A percentile compares a stretch with the other conserved stretches of the same genome.
Conservation (phyloP, 495 filamentous ascomycete genomes). For the Sphaerosporella brunnea region DNA sequence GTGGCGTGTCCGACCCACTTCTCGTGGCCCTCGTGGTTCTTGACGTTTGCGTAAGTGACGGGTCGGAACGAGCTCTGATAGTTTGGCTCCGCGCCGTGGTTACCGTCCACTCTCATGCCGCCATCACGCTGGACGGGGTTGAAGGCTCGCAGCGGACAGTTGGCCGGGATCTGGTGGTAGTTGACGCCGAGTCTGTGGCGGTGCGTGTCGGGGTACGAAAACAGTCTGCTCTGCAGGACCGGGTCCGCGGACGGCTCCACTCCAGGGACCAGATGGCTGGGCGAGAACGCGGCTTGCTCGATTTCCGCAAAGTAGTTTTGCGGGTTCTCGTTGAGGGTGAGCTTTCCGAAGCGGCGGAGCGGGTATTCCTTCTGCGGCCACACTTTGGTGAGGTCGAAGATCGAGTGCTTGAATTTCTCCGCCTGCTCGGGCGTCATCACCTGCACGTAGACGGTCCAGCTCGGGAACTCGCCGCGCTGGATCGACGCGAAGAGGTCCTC, state of each 20-base stretch:
- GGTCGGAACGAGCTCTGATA: slow-evolving; percentile 48
- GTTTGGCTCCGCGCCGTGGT: slow-evolving; percentile 53
- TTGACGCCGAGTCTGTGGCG: slow-evolving; percentile 51
- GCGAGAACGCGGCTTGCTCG: slow-evolving; percentile 76
- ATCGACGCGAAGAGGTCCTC: slow-evolving; percentile 59
- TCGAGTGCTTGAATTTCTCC: slow-evolving; percentile 51
- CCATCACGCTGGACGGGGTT: slow-evolving; percentile 66
- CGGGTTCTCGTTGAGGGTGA: slow-evolving; percentile 52
- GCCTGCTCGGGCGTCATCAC: slow-evolving; percentile 51
- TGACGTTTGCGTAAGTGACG: slow-evolving; percentile 37
- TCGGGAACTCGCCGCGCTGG: slow-evolving; percentile 42
- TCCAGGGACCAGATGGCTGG: slow-evolving; percentile 57
- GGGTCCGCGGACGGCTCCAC: slow-evolving; percentile 41
- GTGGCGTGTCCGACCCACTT: slow-evolving; percentile 69
- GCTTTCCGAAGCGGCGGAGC: slow-evolving; percentile 46
- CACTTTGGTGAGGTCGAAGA: slow-evolving; percentile 62
- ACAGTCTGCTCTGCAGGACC: slow-evolving; percentile 51
- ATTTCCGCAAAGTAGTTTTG: slow-evolving; percentile 61
- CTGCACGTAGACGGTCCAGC: slow-evolving; percentile 58
- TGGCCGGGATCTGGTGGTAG: slow-evolving; percentile 40
- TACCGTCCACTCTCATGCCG: slow-evolving; percentile 46
- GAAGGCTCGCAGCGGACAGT: slow-evolving; percentile 42
- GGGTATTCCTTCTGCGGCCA: slow-evolving; percentile 56
- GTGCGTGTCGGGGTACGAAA: slow-evolving; percentile 50
- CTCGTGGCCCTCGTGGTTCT: slow-evolving; percentile 44